phyloP scores from a whole-genome alignment of 2,329 filamentous ascomycete species.

The Diaporthe citriasiana region DNA sequence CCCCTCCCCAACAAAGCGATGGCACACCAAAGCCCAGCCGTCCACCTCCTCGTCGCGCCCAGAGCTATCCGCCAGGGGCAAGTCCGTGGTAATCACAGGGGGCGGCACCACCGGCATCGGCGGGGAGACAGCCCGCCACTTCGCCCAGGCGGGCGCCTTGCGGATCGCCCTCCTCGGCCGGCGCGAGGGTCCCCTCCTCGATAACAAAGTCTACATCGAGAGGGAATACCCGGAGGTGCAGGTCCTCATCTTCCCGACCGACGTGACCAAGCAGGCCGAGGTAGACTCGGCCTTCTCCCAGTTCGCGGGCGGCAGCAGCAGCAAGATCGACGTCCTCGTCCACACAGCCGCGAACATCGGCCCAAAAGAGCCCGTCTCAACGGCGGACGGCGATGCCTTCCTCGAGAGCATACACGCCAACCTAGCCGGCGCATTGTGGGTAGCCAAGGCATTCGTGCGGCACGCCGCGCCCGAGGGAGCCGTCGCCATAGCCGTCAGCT shows the following conservation, averaged over 20 bases:
- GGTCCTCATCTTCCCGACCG: not conserved
- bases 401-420: not conserved
- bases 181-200: constrained; percentile 10
- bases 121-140: constrained; percentile 1
- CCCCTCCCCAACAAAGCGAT: constrained; percentile 5
- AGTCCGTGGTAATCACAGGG: constrained; percentile 6
- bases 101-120: constrained; percentile 23
- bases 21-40: constrained; percentile 17
- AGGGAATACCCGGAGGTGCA: not conserved
- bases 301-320: not conserved
- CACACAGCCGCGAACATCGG: not conserved
- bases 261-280: constrained; percentile 5
- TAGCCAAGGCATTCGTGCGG: constrained; percentile 5
- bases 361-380: not conserved
- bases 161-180: constrained; percentile 20
- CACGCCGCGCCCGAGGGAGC: constrained; percentile 7
- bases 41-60: constrained; percentile 1
- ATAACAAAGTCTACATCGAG: constrained; percentile 24
- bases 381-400: not conserved
- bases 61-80: constrained; percentile 17
- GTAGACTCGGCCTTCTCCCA: not conserved
- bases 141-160: constrained; percentile 12
- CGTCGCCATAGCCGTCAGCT: constrained; percentile 10
- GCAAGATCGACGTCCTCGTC: constrained; percentile 15
- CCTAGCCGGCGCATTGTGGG: not conserved